Conservation (phyloP, 75 land plant genomes). For the Chamaecyparis obtusa region DNA sequence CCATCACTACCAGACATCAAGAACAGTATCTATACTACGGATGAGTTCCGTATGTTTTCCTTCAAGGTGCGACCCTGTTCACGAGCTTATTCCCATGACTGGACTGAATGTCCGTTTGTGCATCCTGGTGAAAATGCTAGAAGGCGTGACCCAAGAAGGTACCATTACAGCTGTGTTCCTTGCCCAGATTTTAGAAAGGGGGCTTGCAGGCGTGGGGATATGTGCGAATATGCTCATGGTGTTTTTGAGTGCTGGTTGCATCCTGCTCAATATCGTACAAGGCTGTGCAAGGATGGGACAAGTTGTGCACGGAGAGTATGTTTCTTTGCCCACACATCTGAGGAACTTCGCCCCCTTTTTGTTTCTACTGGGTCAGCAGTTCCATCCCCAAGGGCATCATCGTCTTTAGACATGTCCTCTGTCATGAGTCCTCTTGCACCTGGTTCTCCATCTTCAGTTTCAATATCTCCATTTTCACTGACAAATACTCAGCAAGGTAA, state of each 20-base stretch:
- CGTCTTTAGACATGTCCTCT: conserved; percentile 46
- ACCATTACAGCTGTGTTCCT: conserved; percentile 80
- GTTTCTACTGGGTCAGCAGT: conserved; percentile 69
- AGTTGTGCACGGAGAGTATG: conserved; percentile 59
- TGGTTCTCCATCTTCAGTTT: conserved; percentile 32
- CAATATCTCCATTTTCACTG: conserved; percentile 31
- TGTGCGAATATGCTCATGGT: conserved; percentile 88
- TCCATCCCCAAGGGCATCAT: conserved; percentile 62
- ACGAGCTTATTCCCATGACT: conserved; percentile 80
- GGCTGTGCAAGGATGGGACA: conserved; percentile 78
- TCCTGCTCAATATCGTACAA: conserved; percentile 75
- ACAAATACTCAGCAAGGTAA: conserved; percentile 29
- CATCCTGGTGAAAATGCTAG: conserved; percentile 91
- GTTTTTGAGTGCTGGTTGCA: conserved; percentile 93
- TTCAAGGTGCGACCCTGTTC: conserved; percentile 85
- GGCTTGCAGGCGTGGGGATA: conserved; percentile 64
- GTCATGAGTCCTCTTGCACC: conserved; percentile 55
- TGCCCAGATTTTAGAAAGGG: conserved; percentile 93
- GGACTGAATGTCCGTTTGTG: conserved; percentile 92
- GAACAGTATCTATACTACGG: conserved; percentile 71
- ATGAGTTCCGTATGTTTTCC: conserved; percentile 84
- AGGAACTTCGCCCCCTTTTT: conserved; percentile 76
- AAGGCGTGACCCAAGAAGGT: conserved; percentile 75
- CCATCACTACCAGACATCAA: conserved; percentile 78
- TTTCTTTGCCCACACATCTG: conserved; percentile 68